Percentiles rank a stretch among this genome's conserved stretches.
These are phyloP conservation scores for Mycena polygramma DNA, from an alignment of 768 basidiomycete genomes.

Conservation along the genomic window DNA sequence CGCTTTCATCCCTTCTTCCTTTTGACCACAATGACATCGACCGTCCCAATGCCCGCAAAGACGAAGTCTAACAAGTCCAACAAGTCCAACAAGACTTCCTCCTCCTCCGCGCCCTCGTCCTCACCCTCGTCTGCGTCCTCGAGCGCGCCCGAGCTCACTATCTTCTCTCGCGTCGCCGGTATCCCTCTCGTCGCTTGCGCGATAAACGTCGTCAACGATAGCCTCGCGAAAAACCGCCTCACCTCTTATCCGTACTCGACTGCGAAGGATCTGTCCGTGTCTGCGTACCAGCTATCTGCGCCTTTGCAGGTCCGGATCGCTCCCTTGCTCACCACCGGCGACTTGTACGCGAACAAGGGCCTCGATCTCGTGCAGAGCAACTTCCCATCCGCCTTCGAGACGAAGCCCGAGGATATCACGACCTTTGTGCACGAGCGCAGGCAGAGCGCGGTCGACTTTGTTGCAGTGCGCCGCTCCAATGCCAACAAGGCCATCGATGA, in stretches of 20 bases:
- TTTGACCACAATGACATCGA: constrained; percentile 34
- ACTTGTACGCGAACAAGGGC: constrained; percentile 74
- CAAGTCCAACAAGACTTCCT: too few relatives aligned
- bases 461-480: constrained; percentile 45
- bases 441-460: constrained; percentile 65
- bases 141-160: constrained; percentile 67
- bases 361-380: constrained; percentile 79
- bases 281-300: constrained; percentile 71
- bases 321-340: constrained; percentile 73
- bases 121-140: constrained; percentile 23
- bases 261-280: constrained; percentile 70
- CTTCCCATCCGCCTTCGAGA: constrained; percentile 83
- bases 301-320: constrained; percentile 76
- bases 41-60: constrained; percentile 33
- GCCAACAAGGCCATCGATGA: constrained; percentile 78
- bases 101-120: constrained; percentile 5
- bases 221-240: constrained; percentile 69
- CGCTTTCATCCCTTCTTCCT: constrained; percentile 14
- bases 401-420: constrained; percentile 78
- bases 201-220: constrained; percentile 68
- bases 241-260: constrained; percentile 76
- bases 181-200: constrained; percentile 82
- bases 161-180: constrained; percentile 72
- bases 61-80: too few relatives aligned
- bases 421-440: constrained; percentile 69